These are phyloP conservation scores for Trichoderma cornu-damae DNA, from an alignment of 2,329 filamentous ascomycete genomes.

Conservation along the genomic window DNA sequence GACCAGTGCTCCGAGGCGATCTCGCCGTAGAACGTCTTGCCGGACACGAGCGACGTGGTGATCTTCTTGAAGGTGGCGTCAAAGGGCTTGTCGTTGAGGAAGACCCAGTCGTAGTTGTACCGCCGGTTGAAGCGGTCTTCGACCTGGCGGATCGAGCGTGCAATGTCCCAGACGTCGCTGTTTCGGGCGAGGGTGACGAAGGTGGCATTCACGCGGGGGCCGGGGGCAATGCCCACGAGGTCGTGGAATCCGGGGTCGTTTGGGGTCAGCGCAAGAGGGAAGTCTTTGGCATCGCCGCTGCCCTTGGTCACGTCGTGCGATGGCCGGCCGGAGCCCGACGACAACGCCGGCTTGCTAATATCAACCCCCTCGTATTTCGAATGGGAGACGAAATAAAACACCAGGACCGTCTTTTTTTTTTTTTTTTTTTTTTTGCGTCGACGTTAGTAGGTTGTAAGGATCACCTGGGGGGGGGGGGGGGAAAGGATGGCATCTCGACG, in stretches of 20 bases:
- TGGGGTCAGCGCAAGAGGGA: conserved; percentile 49
- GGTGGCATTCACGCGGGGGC: conserved; percentile 87
- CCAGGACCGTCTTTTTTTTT: conserved; percentile 62
- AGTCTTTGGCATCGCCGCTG: conserved; percentile 29
- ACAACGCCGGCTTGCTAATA: conserved; percentile 5
- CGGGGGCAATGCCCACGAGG: conserved; percentile 50
- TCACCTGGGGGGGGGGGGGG: no score
- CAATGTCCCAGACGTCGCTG: conserved; percentile 92
- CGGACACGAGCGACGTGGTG: conserved; percentile 83
- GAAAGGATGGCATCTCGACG: background rate
- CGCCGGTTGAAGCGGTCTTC: conserved; percentile 97
- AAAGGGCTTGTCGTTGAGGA: conserved; percentile 94
- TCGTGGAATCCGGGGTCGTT: conserved; percentile 50
- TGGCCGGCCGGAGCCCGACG: background rate
- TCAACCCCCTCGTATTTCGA: conserved; percentile 43
- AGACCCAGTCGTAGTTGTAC: conserved; percentile 99
- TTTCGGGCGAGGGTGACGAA: conserved; percentile 96
- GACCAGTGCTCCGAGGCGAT: conserved; percentile 95
- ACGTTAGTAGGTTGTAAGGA: conserved; percentile 20
- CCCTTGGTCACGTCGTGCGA: conserved; percentile 15
- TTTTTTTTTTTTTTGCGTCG: no score
- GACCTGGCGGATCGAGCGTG: conserved; percentile 88
- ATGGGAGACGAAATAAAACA: conserved; percentile 77
- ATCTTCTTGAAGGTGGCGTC: conserved; percentile 90
- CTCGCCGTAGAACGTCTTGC: conserved; percentile 82